Conservation (phyloP, 2,329 filamentous ascomycete species). For the Colletotrichum lindemuthianum region DNA sequence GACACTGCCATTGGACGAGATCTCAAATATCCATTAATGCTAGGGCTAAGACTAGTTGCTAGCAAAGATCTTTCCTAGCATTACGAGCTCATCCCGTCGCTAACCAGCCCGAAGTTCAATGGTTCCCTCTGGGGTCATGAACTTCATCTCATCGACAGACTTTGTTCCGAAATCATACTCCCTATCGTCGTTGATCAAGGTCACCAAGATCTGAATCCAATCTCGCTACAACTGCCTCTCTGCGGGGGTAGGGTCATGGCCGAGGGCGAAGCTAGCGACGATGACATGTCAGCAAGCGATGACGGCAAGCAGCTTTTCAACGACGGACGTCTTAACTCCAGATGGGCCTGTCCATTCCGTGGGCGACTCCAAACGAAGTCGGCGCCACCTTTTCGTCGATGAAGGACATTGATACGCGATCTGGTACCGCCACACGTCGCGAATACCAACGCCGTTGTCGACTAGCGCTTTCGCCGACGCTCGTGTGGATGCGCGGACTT, state of each 20-base stretch:
- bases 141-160: conserved; percentile 47
- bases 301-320: not conserved
- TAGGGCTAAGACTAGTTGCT: conserved; percentile 20
- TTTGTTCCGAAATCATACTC: conserved; percentile 47
- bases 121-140: conserved; percentile 44
- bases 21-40: too few relatives aligned
- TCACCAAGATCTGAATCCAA: conserved; percentile 50
- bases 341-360: conserved; percentile 54
- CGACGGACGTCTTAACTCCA: conserved; percentile 48
- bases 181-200: conserved; percentile 48
- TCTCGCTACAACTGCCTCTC: conserved; percentile 49
- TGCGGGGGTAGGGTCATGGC: conserved; percentile 47
- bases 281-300: not conserved
- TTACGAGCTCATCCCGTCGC: conserved; percentile 46
- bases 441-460: conserved; percentile 45
- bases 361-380: conserved; percentile 45
- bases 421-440: conserved; percentile 53
- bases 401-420: conserved; percentile 54
- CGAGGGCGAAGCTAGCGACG: conserved; percentile 47
- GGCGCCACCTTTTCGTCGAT: conserved; percentile 52
- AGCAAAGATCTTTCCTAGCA: conserved; percentile 43
- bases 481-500: conserved; percentile 50
- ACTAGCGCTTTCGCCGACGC: conserved; percentile 45
- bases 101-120: conserved; percentile 49
- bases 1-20: too few relatives aligned